Base-by-base conservation (phyloP, 2,329 filamentous ascomycete species). In the Bisporella sp. region DNA sequence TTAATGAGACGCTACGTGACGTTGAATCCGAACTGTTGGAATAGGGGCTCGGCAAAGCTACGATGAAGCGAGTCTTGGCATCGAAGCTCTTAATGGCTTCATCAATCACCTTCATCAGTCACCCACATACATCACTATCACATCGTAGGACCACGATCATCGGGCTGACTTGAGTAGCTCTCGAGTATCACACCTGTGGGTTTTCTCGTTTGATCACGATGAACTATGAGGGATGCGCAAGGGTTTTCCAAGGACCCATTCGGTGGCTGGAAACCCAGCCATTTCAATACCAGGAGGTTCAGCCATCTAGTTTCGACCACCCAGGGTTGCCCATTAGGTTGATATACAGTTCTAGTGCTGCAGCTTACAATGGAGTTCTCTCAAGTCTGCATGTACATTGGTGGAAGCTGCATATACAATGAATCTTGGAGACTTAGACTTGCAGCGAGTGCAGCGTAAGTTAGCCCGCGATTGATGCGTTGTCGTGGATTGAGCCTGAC, bases 281-380 rank as follows among this genome's bases (percentile, higher is more conserved):
- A 37, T 9, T n/a, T n/a, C n/a, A 8, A 9, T n/a, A n/a, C 35
- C 8, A 37, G n/a, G n/a, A 37, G 8, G 32, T 48, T 42, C 50
- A 42, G 21, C 21, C 21, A 47, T 43, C 50, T 42, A 31, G 31
- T 43, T 42, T 46, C 46, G 54, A 51, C 55, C 59, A 59, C 55
- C 57, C 42, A 13, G 7, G 29, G 35, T 42, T 41, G n/a, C 35
- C n/a, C 8, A 37, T n/a, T 9, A 37, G 28, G 30, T 41, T 39
- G 8, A 39, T 48, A 41, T 46, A 33, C 29, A 47, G 35, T 29
- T 35, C 43, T 8, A 11, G 41, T 44, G n/a, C 45, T 43, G 12
- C 31, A 51, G 45, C 53, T 52, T 46, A 58, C 40, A 53, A 64
- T 64, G 61, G 58, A 60, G 56, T 57, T 53, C 48, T 52, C 49